Conservation (phyloP, 2,329 filamentous ascomycete genomes). For the Aureobasidium sp. region DNA sequence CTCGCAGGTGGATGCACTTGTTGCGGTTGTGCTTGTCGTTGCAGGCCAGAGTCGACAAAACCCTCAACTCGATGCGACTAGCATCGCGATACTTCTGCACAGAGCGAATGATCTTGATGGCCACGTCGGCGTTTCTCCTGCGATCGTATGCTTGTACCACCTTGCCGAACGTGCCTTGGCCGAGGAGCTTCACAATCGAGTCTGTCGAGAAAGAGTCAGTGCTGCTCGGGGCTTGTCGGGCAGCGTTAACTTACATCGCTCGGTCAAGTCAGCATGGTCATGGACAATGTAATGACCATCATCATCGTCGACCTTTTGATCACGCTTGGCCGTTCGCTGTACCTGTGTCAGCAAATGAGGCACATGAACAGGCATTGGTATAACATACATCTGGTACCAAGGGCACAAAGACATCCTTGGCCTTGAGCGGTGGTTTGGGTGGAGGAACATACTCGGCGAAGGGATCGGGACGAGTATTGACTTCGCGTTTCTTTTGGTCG, state of each 20-base stretch:
- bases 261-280: constrained; percentile 76
- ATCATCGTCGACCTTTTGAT: constrained; percentile 77
- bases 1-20: constrained; percentile 90
- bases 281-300: constrained; percentile 96
- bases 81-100: constrained; percentile 98
- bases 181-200: constrained; percentile 79
- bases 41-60: constrained; percentile 81
- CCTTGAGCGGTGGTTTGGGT: constrained; percentile 82
- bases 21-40: constrained; percentile 92
- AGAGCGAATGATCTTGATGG: constrained; percentile 96
- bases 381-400: constrained; percentile 52
- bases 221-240: background rate
- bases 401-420: constrained; percentile 56
- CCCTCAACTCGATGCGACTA: constrained; percentile 86
- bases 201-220: constrained; percentile 47
- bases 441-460: constrained; percentile 79
- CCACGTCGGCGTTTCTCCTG: constrained; percentile 70
- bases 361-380: background rate
- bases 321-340: constrained; percentile 25
- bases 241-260: constrained; percentile 66
- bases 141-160: constrained; percentile 88
- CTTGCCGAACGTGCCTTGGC: constrained; percentile 97
- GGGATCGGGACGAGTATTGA: constrained; percentile 54
- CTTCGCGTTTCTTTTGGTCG: constrained; percentile 66
- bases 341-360: constrained; percentile 19